Percentiles rank a stretch among this genome's conserved stretches.
These are phyloP conservation scores for Parsonsia alboflavescens DNA, from an alignment of 257 asterid genomes.

Conservation along the genomic window DNA sequence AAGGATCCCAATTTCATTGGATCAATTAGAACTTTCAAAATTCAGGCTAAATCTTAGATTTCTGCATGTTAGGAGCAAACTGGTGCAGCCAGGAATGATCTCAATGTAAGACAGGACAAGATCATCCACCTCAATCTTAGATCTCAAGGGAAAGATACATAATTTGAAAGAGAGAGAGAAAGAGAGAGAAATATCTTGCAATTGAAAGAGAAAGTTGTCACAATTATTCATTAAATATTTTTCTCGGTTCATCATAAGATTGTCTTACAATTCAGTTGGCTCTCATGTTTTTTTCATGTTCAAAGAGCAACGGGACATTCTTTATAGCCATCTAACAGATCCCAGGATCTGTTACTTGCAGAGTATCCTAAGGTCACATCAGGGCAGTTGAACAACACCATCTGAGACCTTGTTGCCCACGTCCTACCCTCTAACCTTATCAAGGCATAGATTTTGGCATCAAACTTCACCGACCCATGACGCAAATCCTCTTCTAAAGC, in stretches of 20 bases:
- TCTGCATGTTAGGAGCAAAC: not conserved
- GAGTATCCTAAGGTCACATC: conserved; percentile 29
- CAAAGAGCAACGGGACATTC: conserved; percentile 30
- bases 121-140: no score
- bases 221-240: not conserved
- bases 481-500: conserved; percentile 28
- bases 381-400: conserved; percentile 29
- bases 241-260: not conserved
- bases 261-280: not conserved
- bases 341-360: conserved; percentile 20
- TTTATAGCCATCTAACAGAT: conserved; percentile 21
- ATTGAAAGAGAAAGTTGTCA: not conserved
- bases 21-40: not conserved
- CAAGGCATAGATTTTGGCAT: conserved; percentile 19
- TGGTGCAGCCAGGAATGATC: not conserved
- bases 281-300: not conserved
- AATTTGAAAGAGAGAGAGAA: not conserved
- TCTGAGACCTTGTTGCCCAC: conserved; percentile 18
- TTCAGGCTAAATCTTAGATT: not conserved
- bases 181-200: not conserved
- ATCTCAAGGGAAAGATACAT: not conserved
- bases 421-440: conserved; percentile 16
- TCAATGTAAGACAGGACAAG: not conserved
- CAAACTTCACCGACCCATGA: conserved; percentile 32
- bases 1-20: not conserved